Base-by-base conservation (phyloP, 805 yeast species). In the Schwanniomyces occidentalis region DNA sequence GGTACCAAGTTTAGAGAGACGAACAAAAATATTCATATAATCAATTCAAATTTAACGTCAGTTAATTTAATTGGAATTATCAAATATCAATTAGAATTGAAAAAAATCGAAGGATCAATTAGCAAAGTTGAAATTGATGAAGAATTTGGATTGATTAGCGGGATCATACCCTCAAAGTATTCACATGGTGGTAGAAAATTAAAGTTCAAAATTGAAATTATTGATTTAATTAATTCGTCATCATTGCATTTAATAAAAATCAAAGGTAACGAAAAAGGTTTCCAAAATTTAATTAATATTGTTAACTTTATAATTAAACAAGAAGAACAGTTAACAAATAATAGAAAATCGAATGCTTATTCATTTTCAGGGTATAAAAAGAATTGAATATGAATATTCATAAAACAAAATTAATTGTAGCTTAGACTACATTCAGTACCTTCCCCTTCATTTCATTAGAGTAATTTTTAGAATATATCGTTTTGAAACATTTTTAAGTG, bases 31-130 rank as follows among this genome's bases (percentile, higher is more conserved):
- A 49, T 65, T 10, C 50, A 49, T 15, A 54, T 64, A 4, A 51
- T 68, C 16, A 69, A 68, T 39, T 59, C 71, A 2, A 30, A 42
- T 3, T 49, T 67, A 27, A 41, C 46, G 8, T 49, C 71, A 3
- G 33, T 18, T 4, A 62, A 61, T 16, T 57, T 69, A 28, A 52
- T 59, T 38, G 42, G 61, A 16, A 51, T 64, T 7, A 56, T 69
- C 35, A 63, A 58, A 36, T 61, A 60, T 33, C 73, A 73, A 6
- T 51, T 75, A 34, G 65, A 63, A 41, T 52, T 74, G 48, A 72
- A 73, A 46, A 55, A 63, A 35, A 63, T 71, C 34, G 80, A 75
- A 49, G 80, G 80, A 0, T 63, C 79, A 3, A 61, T 75, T 8
- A 51, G 56, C 12, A 57, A 60, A 16, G 69, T 68, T 9, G 63